Evolutionary conservation across 768 basidiomycete species (phyloP), one percentile per base, ranked within the genome.

Genomic region (Chalciporus chontae): DNA sequence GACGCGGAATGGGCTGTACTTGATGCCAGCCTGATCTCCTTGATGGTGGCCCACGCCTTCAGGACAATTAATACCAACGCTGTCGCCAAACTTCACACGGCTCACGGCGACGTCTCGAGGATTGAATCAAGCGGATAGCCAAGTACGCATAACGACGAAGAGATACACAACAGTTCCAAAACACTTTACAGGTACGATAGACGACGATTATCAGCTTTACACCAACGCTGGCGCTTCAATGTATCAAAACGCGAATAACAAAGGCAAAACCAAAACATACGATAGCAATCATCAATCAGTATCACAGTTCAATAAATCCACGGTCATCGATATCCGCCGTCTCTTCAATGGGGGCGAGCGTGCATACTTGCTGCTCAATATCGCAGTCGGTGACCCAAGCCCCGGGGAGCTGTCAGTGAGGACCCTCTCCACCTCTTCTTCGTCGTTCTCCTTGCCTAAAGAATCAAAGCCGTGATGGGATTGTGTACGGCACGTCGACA

Each of bases 291-390:
- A 11, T 29, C 31, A 31, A 31, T 31, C 32, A 8, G 34, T 21
- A 36, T 52, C 34, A 41, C 17, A 24, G 31, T 37, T 59, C 50
- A 67, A 23, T n/a, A n/a, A n/a, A n/a, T 55, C 49, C n/a, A 52
- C 34, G 19, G 52, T 58, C 64, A 73, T 61, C 54, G 69, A 66
- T 61, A 63, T 71, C 55, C 75, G 75, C 53, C 80, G 75, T 63
- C 73, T 82, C 71, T 80, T 83, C 40, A 69, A 58, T 8, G 78
- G 79, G 2, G 76, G 75, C 13, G 69, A 55, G 52, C 72, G 62
- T 44, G 58, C 15, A 29, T 41, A 43, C 31, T 50, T 62, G 15
- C 42, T 51, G 45, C 48, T 62, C 55, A 47, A 45, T 38, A 48
- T 59, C 45, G 48, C 61, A 36, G 51, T 61, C 27, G 52, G 68